phyloP scores from a whole-genome alignment of 148 eudicot genomes.

The Euryodendron excelsum region DNA sequence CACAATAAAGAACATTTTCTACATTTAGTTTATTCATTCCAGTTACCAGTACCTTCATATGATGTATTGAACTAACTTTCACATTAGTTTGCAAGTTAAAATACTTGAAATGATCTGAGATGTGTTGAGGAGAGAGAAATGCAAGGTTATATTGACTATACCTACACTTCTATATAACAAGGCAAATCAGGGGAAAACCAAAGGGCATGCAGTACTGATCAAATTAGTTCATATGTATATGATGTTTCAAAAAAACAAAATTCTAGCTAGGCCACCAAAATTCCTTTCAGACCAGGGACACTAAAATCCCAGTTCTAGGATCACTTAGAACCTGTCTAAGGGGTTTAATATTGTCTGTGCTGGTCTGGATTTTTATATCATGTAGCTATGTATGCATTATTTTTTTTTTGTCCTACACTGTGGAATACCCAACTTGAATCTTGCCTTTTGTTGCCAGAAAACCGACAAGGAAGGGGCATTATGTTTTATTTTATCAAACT shows the following conservation, averaged over 20 bases:
- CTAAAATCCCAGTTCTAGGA: too few species aligned
- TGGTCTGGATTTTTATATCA: neutral
- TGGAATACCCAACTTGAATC: neutral
- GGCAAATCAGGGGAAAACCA: neutral
- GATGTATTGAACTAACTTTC: neutral
- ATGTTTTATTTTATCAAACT: neutral
- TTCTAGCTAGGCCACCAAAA: neutral
- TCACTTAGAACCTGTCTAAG: neutral
- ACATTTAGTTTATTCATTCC: slow-evolving; percentile 4
- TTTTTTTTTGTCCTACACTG: neutral
- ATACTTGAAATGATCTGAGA: neutral
- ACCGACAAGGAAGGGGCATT: neutral
- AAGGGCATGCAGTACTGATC: neutral
- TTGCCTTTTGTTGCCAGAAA: neutral
- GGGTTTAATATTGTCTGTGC: neutral
- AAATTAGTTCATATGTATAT: neutral
- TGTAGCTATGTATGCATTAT: neutral
- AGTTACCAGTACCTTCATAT: neutral
- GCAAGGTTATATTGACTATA: slow-evolving; percentile 10
- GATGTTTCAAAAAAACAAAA: neutral
- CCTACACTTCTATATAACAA: neutral
- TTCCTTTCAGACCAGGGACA: neutral
- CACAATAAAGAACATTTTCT: neutral
- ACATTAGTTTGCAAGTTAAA: neutral
- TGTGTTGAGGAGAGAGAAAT: neutral